Evolutionary conservation across 2,329 filamentous ascomycete genomes (phyloP), one percentile per base, ranked within the genome.

Genomic region (Curvularia lunata): DNA sequence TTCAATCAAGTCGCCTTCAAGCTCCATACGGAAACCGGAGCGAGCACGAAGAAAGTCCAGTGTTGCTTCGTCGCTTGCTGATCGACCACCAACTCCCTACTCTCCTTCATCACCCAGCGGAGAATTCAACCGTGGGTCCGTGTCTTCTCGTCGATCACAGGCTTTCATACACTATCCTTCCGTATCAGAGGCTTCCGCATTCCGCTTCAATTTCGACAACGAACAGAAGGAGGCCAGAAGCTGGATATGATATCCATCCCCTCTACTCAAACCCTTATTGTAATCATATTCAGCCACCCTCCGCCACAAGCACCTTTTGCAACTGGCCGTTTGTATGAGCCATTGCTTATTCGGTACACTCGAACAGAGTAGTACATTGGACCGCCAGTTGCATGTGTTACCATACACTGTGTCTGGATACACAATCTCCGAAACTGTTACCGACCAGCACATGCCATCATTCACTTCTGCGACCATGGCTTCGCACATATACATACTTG

Each of bases 41-140:
- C 68, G 63, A 42, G 70, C 57, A 37, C 73, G 69, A 32, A 71
- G 74, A 46, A 76, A 75, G 66, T 76, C 73, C 13, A 76, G 75
- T 55, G 66, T 72, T 27, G 58, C 61, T 27, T 74, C 69, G 7
- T 74, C 71, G 8, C 61, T 76, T 34, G 71, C 72, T 7, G 75
- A 77, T 54, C 66, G 75, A 48, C 75, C 75, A 53, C 75, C 75
- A 9, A 78, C 75, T 25, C 75, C 75, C 2, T 78, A 76, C 59
- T 77, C 75, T 13, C 75, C 75, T n/a, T 64, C 66, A 19, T 73
- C 73, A 4, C 65, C 67, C 53, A 64, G 62, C 19, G 61, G 62
- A 49, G 72, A 75, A 13, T 73, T 69, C 59, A 65, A 64, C 23
- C 52, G 68, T 54, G 64, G 59, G 12, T 70, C 73, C 46, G 64